phyloP scores from a whole-genome alignment of 2,329 filamentous ascomycete genomes.

The Colletotrichum sp. region DNA sequence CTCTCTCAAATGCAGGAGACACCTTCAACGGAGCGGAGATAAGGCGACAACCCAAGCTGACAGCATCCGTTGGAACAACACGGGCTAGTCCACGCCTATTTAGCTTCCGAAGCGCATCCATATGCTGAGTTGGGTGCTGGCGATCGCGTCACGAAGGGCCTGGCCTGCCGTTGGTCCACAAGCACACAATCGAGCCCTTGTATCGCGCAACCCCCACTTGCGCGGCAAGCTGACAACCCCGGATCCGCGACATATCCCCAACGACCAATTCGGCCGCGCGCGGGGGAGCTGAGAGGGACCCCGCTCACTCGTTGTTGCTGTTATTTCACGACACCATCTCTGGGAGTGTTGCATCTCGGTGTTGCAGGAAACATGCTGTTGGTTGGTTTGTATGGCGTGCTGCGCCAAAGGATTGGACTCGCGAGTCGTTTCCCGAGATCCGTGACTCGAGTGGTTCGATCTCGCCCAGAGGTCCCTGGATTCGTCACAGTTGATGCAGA shows the following conservation, averaged over 20 bases:
- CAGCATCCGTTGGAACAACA: not conserved
- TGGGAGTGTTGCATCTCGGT: not conserved
- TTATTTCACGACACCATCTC: not conserved
- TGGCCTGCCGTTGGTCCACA: not conserved
- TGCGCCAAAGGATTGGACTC: not conserved
- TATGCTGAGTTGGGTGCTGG: not conserved
- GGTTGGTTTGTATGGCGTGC: constrained; percentile 7
- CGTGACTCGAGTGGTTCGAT: not conserved
- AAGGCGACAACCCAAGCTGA: not conserved
- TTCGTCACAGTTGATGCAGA: constrained; percentile 12
- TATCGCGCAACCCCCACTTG: constrained; percentile 17
- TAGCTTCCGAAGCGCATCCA: not conserved
- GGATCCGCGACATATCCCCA: not conserved
- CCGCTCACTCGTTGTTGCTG: not conserved
- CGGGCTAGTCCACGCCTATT: not conserved
- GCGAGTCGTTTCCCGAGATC: not conserved
- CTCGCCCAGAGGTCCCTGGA: not conserved
- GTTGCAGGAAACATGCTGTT: not conserved
- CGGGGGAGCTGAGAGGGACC: not conserved
- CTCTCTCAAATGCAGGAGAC: not conserved
- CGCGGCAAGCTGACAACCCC: not conserved
- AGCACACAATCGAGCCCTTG: constrained; percentile 20
- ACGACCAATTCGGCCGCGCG: not conserved
- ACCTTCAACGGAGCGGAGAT: not conserved
- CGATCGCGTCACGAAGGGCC: not conserved